These are phyloP conservation scores for Atalantia buxifolia DNA, from an alignment of 345 rosid genomes.

Conservation along the genomic window DNA sequence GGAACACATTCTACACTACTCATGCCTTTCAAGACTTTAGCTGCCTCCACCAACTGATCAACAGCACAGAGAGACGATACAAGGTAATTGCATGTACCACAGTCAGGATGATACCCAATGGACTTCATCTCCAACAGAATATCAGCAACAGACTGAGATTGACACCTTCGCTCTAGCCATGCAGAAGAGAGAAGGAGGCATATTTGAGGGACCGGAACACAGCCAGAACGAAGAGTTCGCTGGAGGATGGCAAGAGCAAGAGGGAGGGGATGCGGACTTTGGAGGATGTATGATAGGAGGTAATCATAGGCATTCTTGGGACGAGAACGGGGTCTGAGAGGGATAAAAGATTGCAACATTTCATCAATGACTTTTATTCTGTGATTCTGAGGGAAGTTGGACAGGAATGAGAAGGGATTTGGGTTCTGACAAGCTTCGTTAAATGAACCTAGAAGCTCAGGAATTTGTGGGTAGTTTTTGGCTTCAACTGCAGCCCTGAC, in stretches of 20 bases:
- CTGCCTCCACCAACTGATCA: slow-evolving; percentile 66
- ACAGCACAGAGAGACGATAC: slow-evolving; percentile 65
- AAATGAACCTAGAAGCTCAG: slow-evolving; percentile 50
- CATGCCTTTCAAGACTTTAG: slow-evolving; percentile 61
- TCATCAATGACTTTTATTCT: slow-evolving; percentile 53
- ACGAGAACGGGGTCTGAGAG: slow-evolving; percentile 54
- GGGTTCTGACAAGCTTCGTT: slow-evolving; percentile 34
- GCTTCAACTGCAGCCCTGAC: slow-evolving; percentile 54
- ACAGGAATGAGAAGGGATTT: slow-evolving; percentile 65
- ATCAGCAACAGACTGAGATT: slow-evolving; percentile 35
- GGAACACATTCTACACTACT: slow-evolving; percentile 55
- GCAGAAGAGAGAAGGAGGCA: slow-evolving; percentile 55
- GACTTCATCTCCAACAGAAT: slow-evolving; percentile 51
- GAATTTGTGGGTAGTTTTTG: slow-evolving; percentile 54
- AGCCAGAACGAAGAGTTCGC: slow-evolving; percentile 73
- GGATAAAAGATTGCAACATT: slow-evolving; percentile 56
- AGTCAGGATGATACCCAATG: slow-evolving; percentile 68
- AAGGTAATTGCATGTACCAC: slow-evolving; percentile 63
- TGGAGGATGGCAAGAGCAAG: slow-evolving; percentile 67
- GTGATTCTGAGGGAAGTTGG: slow-evolving; percentile 36
- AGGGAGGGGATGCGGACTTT: slow-evolving; percentile 56
- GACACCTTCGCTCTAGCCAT: slow-evolving; percentile 46
- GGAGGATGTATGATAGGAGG: slow-evolving; percentile 70
- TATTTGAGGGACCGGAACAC: slow-evolving; percentile 56
- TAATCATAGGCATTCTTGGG: slow-evolving; percentile 43